Conservation (phyloP, 495 filamentous ascomycete genomes). For the Aspergillus baeticus region DNA sequence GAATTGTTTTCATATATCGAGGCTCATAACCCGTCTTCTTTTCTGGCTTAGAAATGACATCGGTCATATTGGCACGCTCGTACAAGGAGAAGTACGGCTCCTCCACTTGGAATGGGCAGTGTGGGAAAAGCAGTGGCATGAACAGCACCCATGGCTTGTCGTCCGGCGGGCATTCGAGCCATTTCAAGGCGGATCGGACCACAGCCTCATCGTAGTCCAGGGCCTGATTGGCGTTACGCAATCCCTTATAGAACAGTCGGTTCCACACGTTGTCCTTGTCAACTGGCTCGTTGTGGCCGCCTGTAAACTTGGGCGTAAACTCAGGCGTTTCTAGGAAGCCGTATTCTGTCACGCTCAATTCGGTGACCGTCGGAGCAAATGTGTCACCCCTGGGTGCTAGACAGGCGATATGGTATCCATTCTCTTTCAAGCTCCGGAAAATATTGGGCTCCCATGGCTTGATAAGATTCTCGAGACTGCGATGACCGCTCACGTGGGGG, state of each 20-base stretch:
- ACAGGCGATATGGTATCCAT: conserved; percentile 27
- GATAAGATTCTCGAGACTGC: conserved; percentile 27
- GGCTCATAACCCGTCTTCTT: conserved; percentile 26
- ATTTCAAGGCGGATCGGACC: conserved; percentile 20
- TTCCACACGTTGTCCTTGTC: conserved; percentile 19
- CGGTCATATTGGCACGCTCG: conserved; percentile 16
- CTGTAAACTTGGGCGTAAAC: conserved; percentile 20
- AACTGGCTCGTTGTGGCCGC: neutral
- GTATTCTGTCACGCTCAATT: conserved; percentile 26
- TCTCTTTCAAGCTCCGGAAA: conserved; percentile 24
- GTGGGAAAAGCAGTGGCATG: conserved; percentile 27
- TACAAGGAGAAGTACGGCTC: conserved; percentile 30
- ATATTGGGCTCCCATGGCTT: conserved; percentile 31
- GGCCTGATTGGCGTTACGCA: conserved; percentile 18
- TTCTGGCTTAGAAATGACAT: conserved; percentile 5
- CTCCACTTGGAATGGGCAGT: conserved; percentile 31
- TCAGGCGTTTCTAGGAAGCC: conserved; percentile 29
- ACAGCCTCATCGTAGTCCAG: conserved; percentile 28
- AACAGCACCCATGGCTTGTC: conserved; percentile 28
- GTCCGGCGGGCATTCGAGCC: conserved; percentile 24
- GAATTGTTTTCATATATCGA: conserved; percentile 22
- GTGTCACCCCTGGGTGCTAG: conserved; percentile 26
- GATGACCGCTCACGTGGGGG: conserved; percentile 25
- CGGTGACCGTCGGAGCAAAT: conserved; percentile 26
- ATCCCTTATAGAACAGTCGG: conserved; percentile 24